Evolutionary conservation across 371 early-diverging fungal genomes (phyloP).

Genomic region (Apophysomyces variabilis): DNA sequence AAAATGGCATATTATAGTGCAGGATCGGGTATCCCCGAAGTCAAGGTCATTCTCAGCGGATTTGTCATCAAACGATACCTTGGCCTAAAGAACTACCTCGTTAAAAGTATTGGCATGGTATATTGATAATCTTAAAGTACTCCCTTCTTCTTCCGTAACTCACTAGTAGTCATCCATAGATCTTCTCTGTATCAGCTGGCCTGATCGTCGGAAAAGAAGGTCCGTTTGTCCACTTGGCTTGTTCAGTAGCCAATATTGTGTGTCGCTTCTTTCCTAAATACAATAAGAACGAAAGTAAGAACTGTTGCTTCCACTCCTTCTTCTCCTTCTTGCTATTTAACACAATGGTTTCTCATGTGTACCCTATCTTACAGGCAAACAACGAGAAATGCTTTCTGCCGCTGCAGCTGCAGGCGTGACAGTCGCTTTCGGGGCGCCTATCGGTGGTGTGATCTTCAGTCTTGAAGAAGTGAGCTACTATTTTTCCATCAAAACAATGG

Average conservation of each 20-base stretch:
- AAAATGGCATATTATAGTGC: constrained; percentile 71
- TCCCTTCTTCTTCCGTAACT: constrained; percentile 33
- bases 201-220: constrained; percentile 93
- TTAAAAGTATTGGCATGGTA: constrained; percentile 87
- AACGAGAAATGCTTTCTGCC: constrained; percentile 88
- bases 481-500: constrained; percentile 91
- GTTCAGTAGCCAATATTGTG: constrained; percentile 87
- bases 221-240: constrained; percentile 93
- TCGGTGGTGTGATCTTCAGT: constrained; percentile 88
- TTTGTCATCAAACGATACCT: constrained; percentile 91
- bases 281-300: constrained; percentile 78
- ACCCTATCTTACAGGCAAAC: constrained; percentile 39
- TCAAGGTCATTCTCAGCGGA: constrained; percentile 93
- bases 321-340: no score
- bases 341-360: not conserved
- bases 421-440: constrained; percentile 94
- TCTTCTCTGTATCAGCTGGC: constrained; percentile 82
- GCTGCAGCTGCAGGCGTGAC: constrained; percentile 92
- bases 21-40: constrained; percentile 94
- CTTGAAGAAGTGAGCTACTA: constrained; percentile 90
- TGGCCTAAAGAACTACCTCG: constrained; percentile 81
- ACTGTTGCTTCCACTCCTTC: not conserved
- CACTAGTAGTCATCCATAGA: constrained; percentile 28
- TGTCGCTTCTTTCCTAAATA: constrained; percentile 82
- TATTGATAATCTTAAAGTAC: constrained; percentile 33